Evolutionary conservation across 768 basidiomycete genomes (phyloP).

Genomic region (Floccularia luteovirens): DNA sequence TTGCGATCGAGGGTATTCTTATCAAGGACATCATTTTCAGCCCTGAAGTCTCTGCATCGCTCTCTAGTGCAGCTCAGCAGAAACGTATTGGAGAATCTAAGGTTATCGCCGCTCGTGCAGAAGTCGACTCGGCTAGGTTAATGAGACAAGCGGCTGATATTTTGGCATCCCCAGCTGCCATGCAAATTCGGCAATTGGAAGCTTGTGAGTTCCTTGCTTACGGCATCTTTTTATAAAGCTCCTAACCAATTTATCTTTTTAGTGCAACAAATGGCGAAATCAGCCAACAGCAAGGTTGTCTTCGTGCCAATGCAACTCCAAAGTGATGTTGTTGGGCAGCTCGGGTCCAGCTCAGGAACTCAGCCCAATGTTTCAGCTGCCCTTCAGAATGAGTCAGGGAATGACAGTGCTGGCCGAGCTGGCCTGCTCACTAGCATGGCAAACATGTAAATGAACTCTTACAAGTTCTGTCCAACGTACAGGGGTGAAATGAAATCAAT

Average conservation of each 20-base stretch:
- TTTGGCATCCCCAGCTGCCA: constrained; percentile 88
- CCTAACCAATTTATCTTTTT: not conserved
- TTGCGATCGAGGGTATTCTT: constrained; percentile 92
- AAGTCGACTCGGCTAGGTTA: constrained; percentile 90
- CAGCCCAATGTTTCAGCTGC: constrained; percentile 17
- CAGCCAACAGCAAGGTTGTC: constrained; percentile 82
- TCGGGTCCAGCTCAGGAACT: constrained; percentile 24
- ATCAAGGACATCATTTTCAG: constrained; percentile 95
- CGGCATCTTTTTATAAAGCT: constrained; percentile 1
- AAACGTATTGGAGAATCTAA: constrained; percentile 96
- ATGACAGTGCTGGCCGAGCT: constrained; percentile 33
- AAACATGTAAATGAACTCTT: constrained; percentile 32
- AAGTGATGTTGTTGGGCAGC: constrained; percentile 55
- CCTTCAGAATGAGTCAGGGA: constrained; percentile 29
- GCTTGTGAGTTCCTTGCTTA: constrained; percentile 38
- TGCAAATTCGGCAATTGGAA: constrained; percentile 97
- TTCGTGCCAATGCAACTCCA: constrained; percentile 93
- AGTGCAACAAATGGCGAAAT: constrained; percentile 92
- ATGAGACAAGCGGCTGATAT: constrained; percentile 98
- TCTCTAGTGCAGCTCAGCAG: constrained; percentile 94
- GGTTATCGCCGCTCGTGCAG: constrained; percentile 92
- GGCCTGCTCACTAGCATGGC: constrained; percentile 47
- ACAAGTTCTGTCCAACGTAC: too few relatives aligned
- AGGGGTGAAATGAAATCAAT: too few relatives aligned
- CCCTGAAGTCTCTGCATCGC: constrained; percentile 79